Conservation (phyloP, 805 yeast species). For the Sungouiozyma ichnusensis region DNA sequence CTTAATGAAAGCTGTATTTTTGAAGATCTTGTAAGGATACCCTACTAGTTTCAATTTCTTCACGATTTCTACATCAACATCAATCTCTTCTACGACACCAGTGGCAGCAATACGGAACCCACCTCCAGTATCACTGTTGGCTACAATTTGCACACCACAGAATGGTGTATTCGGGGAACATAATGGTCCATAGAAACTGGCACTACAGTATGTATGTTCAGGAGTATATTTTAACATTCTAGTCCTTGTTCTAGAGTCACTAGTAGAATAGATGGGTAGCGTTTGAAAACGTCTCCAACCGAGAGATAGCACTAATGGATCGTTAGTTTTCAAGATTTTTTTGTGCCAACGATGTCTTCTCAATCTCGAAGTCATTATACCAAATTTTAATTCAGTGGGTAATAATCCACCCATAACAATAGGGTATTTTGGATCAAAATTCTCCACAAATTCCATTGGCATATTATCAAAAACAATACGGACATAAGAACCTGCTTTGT, state of each 20-base stretch:
- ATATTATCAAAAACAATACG: constrained; percentile 71
- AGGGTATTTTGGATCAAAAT: constrained; percentile 79
- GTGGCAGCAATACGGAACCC: constrained; percentile 94
- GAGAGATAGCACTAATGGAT: constrained; percentile 82
- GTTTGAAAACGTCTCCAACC: constrained; percentile 99
- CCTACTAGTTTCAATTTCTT: constrained; percentile 94
- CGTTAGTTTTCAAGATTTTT: constrained; percentile 87
- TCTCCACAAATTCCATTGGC: constrained; percentile 84
- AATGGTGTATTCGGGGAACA: constrained; percentile 97
- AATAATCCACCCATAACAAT: constrained; percentile 83
- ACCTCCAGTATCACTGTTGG: constrained; percentile 74
- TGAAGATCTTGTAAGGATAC: constrained; percentile 83
- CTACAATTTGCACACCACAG: constrained; percentile 86
- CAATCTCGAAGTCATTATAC: constrained; percentile 82
- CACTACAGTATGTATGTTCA: constrained; percentile 93
- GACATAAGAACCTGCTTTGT: constrained; percentile 87
- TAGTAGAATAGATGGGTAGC: constrained; percentile 86
- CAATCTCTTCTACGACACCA: constrained; percentile 90
- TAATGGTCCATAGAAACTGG: constrained; percentile 92
- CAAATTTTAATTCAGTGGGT: constrained; percentile 86
- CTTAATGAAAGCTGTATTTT: constrained; percentile 93
- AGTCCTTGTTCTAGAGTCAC: constrained; percentile 95
- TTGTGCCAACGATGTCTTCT: constrained; percentile 99
- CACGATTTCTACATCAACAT: constrained; percentile 80
- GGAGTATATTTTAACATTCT: constrained; percentile 98